Conservation (phyloP, 176 grass and related monocot genomes). For the Poa annua region DNA sequence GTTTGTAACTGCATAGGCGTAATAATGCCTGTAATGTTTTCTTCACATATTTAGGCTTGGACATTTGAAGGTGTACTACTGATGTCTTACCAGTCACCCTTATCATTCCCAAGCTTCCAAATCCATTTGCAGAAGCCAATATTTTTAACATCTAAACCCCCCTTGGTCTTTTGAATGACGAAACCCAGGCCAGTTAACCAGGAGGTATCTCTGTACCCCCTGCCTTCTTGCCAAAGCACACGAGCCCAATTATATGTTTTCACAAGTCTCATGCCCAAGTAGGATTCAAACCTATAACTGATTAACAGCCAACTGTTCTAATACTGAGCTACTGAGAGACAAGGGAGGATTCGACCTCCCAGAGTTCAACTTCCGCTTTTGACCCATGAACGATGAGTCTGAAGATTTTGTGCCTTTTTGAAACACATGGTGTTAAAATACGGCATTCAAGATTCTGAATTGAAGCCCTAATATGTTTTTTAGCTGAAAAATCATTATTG, state of each 20-base stretch:
- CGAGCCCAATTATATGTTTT: constrained; percentile 2
- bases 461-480: neutral
- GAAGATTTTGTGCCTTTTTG: neutral
- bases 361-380: neutral
- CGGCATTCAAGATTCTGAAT: neutral
- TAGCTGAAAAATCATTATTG: neutral
- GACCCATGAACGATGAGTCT: constrained; percentile 12
- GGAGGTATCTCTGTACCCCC: neutral
- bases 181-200: neutral
- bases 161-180: neutral
- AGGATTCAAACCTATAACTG: neutral
- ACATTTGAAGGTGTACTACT: neutral
- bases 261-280: neutral
- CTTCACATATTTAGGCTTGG: neutral
- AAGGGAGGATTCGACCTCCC: neutral
- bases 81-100: neutral
- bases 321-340: neutral
- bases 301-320: neutral
- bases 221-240: neutral
- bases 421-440: neutral
- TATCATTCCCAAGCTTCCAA: neutral
- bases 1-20: neutral
- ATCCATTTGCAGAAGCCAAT: neutral
- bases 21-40: neutral
- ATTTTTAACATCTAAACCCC: neutral